Evolutionary conservation across 495 filamentous ascomycete genomes (phyloP).

Genomic region (Alectoria sarmentosa): DNA sequence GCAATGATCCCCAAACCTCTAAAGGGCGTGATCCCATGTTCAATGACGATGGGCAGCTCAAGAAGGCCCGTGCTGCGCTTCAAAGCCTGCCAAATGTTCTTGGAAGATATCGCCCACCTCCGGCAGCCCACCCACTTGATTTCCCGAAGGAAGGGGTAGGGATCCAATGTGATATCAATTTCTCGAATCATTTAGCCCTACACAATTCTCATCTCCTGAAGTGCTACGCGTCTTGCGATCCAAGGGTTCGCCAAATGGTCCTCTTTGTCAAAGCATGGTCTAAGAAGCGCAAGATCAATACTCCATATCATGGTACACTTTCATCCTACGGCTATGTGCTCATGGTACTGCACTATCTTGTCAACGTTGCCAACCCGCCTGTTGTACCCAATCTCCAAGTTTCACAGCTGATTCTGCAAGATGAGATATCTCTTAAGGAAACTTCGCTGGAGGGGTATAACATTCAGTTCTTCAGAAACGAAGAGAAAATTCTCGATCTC

Average conservation of each 20-base stretch:
- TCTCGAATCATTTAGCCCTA: slow-evolving; percentile 66
- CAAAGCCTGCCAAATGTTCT: slow-evolving; percentile 25
- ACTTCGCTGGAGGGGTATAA: slow-evolving; percentile 45
- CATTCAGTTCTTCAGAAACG: slow-evolving; percentile 63
- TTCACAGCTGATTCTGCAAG: slow-evolving; percentile 25
- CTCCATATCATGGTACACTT: slow-evolving; percentile 71
- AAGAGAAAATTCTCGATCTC: slow-evolving; percentile 49
- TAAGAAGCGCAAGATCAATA: slow-evolving; percentile 71
- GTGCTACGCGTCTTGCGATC: slow-evolving; percentile 69
- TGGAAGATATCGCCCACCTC: slow-evolving; percentile 22
- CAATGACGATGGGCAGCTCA: background rate
- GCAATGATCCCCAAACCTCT: background rate
- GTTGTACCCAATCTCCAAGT: slow-evolving; percentile 72
- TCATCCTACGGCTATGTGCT: slow-evolving; percentile 85
- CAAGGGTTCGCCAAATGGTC: slow-evolving; percentile 64
- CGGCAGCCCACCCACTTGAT: slow-evolving; percentile 43
- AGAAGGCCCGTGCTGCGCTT: slow-evolving; percentile 14
- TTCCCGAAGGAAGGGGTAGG: slow-evolving; percentile 63
- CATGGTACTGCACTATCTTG: slow-evolving; percentile 85
- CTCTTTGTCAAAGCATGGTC: slow-evolving; percentile 82
- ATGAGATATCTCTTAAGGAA: slow-evolving; percentile 22
- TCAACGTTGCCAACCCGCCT: slow-evolving; percentile 68
- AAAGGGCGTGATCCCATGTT: background rate
- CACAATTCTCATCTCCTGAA: slow-evolving; percentile 73
- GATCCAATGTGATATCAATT: slow-evolving; percentile 80